Conservation (phyloP, 306 rosid species). For the Rosa multiflora region DNA sequence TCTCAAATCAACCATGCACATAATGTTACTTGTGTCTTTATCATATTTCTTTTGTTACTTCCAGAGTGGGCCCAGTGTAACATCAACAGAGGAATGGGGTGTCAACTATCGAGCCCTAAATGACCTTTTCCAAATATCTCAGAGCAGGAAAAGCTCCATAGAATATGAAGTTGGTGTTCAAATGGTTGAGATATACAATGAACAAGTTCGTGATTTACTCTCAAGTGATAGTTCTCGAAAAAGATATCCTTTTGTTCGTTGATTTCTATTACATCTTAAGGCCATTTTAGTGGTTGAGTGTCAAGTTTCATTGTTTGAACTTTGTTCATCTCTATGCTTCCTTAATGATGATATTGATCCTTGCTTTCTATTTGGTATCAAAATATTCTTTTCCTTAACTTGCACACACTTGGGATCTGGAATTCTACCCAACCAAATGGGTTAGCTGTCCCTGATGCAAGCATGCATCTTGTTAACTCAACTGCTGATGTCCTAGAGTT, state of each 20-base stretch:
- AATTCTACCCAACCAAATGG: conserved; percentile 93
- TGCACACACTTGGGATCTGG: conserved; percentile 99
- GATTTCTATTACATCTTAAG: conserved; percentile 12
- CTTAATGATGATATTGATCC: neutral
- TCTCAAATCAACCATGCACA: conserved; percentile 13
- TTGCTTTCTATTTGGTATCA: neutral
- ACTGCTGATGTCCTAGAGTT: conserved; percentile 80
- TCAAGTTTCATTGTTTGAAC: neutral
- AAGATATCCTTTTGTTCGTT: conserved; percentile 71
- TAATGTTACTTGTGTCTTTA: conserved; percentile 4
- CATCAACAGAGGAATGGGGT: conserved; percentile 86
- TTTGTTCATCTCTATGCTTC: neutral
- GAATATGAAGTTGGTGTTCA: conserved; percentile 91
- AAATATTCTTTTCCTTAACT: conserved; percentile 62
- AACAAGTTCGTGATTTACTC: conserved; percentile 96
- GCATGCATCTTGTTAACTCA: conserved; percentile 85
- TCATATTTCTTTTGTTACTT: conserved; percentile 27
- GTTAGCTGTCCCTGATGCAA: conserved; percentile 96
- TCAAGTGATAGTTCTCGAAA: conserved; percentile 73
- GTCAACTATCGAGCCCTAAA: conserved; percentile 91
- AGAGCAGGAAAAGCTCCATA: conserved; percentile 71
- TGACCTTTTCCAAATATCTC: conserved; percentile 91
- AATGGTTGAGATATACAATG: conserved; percentile 98
- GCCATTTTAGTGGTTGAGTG: neutral
- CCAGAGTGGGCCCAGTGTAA: conserved; percentile 83